Evolutionary conservation across 306 rosid genomes (phyloP), one percentile per base, ranked within the genome.

Genomic region (Castanopsis chinensis): DNA sequence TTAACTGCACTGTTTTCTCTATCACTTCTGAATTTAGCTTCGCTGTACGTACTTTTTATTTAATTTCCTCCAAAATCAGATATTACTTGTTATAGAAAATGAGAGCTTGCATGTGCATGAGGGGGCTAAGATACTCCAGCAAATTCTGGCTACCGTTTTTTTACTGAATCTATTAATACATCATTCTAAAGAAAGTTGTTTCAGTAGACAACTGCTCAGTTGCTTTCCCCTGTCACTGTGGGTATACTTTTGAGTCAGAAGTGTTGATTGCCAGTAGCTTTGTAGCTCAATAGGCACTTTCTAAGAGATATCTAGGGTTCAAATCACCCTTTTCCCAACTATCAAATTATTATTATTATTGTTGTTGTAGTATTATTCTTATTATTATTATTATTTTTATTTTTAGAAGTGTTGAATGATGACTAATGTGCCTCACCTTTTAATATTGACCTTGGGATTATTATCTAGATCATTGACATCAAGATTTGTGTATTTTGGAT

Each of bases 401-500:
- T 28, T 1, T 28, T 2, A 68, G 58, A 80, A 63, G 43, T 56
- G 27, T 51, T 33, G n/a, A 74, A 54, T 49, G 59, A 52, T 71
- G 6, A 41, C 49, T 76, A 6, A 21, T 76, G 53, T 61, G 70
- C 72, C n/a, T 63, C 10, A 76, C 54, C 58, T 45, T 0, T 49
- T 43, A 54, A 32, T 73, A 32, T 6, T 58, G 19, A 52, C 27
- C 64, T 25, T 43, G 13, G 17, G 13, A 37, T 65, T 18, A 41
- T 73, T 78, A 41, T 28, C 25, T 69, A 72, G 57, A 79, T 45
- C 14, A 32, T 10, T 83, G 70, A 86, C 30, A 55, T 76, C 41
- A 20, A 11, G 2, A 52, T 55, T 41, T 85, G 57, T 85, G 52
- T 76, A 72, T 81, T 74, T 75, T 85, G 65, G 76, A 68, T 85